Conservation (phyloP, 2,329 filamentous ascomycete species). For the Juglanconis sp. region DNA sequence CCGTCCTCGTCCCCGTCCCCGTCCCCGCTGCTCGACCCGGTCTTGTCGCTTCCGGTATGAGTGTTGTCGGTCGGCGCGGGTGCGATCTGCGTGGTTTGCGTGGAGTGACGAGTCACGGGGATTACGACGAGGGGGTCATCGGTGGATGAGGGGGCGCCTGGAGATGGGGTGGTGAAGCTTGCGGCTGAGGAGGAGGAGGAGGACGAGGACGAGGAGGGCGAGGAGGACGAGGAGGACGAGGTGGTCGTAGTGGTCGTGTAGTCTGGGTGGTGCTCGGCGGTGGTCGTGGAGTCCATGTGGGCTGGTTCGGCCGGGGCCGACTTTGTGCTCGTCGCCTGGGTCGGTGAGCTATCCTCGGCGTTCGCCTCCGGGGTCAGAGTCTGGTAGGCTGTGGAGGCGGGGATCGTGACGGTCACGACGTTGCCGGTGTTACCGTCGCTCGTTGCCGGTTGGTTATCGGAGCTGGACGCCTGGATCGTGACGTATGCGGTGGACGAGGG, state of each 20-base stretch:
- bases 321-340: background rate
- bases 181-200: background rate
- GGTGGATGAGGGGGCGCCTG: background rate
- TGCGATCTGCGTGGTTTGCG: background rate
- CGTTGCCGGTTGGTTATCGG: background rate
- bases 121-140: background rate
- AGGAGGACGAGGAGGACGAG: no score
- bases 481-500: conserved; percentile 10
- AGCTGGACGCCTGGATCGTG: background rate
- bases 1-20: background rate
- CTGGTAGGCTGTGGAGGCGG: background rate
- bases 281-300: background rate
- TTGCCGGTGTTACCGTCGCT: background rate
- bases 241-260: background rate
- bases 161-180: background rate
- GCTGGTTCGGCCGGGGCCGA: background rate
- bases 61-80: conserved; percentile 2
- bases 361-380: background rate
- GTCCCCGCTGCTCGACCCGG: background rate
- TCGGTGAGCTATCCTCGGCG: background rate
- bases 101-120: background rate
- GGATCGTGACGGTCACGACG: background rate
- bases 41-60: background rate
- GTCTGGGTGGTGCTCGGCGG: background rate
- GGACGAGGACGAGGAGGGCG: no score